phyloP scores from a whole-genome alignment of 2,329 filamentous ascomycete species.

The Hirsutella rhossiliensis region DNA sequence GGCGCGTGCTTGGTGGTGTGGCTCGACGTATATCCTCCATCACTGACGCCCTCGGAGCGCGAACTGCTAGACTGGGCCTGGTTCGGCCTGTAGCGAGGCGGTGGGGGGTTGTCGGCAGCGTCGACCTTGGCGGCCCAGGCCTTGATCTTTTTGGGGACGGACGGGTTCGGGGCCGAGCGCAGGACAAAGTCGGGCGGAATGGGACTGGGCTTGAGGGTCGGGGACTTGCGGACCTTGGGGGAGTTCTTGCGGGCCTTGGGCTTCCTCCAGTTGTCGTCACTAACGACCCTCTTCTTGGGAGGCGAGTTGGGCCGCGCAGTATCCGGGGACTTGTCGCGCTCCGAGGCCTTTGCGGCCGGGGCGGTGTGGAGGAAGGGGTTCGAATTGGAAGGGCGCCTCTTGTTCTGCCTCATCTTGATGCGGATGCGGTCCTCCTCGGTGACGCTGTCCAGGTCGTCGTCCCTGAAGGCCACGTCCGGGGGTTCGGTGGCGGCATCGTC shows the following conservation, averaged over 20 bases:
- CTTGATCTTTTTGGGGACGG: constrained; percentile 46
- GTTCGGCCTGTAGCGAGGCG: constrained; percentile 23
- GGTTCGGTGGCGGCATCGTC: constrained; percentile 43
- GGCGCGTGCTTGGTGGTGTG: constrained; percentile 14
- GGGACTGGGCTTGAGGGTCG: constrained; percentile 13
- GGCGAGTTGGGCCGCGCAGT: constrained; percentile 31
- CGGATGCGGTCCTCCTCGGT: constrained; percentile 48
- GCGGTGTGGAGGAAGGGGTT: constrained; percentile 11
- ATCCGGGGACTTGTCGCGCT: constrained; percentile 8
- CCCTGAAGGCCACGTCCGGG: constrained; percentile 47
- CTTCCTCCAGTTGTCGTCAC: constrained; percentile 81
- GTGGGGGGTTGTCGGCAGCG: constrained; percentile 26
- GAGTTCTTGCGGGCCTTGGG: constrained; percentile 39
- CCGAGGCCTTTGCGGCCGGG: constrained; percentile 13
- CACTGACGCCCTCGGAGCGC: constrained; percentile 14
- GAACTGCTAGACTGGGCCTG: constrained; percentile 19
- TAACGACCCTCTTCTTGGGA: constrained; percentile 85
- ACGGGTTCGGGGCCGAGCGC: constrained; percentile 39
- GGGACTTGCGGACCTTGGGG: constrained; percentile 18
- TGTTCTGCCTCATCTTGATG: constrained; percentile 41
- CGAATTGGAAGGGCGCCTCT: constrained; percentile 18
- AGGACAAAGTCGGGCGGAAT: constrained; percentile 49
- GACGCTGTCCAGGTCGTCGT: constrained; percentile 44
- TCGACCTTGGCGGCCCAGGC: constrained; percentile 49
- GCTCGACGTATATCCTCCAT: constrained; percentile 13